phyloP scores from a whole-genome alignment of 2,329 filamentous ascomycete species.

The Exophiala sp. region DNA sequence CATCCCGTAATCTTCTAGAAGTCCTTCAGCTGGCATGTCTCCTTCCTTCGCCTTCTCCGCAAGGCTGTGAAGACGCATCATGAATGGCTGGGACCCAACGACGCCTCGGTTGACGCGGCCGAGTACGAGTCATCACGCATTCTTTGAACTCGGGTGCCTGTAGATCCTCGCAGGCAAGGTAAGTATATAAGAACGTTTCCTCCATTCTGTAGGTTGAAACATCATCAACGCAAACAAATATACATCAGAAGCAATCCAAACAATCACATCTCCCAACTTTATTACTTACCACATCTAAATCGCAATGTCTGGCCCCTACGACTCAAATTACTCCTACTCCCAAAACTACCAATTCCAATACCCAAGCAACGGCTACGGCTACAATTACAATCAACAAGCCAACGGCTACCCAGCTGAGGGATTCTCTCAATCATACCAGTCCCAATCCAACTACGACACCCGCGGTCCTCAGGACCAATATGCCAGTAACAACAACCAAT shows the following conservation, averaged over 20 bases:
- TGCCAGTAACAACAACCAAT: background rate
- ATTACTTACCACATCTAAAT: background rate
- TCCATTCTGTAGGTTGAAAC: background rate
- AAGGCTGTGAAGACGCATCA: background rate
- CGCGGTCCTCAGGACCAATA: background rate
- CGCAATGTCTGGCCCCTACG: constrained; percentile 1
- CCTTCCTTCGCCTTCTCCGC: background rate
- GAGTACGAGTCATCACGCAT: background rate
- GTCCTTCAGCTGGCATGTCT: background rate
- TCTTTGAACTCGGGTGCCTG: background rate
- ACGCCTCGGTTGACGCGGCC: constrained; percentile 1
- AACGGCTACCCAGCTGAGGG: background rate
- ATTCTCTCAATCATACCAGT: background rate
- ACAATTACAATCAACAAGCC: background rate
- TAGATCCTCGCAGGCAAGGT: background rate
- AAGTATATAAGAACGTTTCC: background rate
- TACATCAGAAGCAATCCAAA: background rate
- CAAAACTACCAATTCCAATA: background rate
- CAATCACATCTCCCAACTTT: background rate
- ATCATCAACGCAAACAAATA: background rate
- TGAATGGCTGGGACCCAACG: background rate
- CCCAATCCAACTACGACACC: background rate
- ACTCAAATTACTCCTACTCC: background rate
- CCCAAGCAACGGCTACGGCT: background rate
- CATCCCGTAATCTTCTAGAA: background rate